Conservation (phyloP, 805 yeast species). For the Candida alai region DNA sequence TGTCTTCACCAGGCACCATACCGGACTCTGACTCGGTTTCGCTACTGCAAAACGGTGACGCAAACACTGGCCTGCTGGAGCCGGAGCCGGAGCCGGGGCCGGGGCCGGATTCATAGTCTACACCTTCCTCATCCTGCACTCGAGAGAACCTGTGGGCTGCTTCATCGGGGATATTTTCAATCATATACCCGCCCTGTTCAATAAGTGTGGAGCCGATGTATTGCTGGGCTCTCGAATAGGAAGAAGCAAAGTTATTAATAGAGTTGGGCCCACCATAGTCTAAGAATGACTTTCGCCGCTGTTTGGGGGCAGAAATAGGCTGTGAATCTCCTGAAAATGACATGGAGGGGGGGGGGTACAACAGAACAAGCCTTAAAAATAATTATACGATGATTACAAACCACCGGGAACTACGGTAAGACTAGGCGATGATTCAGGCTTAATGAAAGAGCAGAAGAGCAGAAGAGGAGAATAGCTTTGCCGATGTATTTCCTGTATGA, state of each 20-base stretch:
- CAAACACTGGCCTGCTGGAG: background rate
- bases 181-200: constrained; percentile 11
- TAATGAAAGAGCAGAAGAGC: no score
- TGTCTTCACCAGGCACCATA: constrained; percentile 14
- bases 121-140: constrained; percentile 10
- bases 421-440: no score
- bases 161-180: constrained; percentile 16
- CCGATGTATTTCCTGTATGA: no score
- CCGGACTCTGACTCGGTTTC: background rate
- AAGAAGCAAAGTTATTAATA: constrained; percentile 36
- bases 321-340: constrained; percentile 1
- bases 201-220: constrained; percentile 18
- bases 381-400: no score
- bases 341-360: no score
- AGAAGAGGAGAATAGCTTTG: no score
- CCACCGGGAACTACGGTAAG: no score
- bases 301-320: no score
- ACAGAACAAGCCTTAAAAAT: no score
- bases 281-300: constrained; percentile 25
- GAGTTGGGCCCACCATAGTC: constrained; percentile 36
- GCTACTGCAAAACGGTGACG: background rate
- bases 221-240: constrained; percentile 36
- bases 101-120: background rate
- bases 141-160: constrained; percentile 22
- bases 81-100: background rate